These are phyloP conservation scores for Podila epicladia DNA, from an alignment of 192 early-diverging fungal genomes.

Conservation along the genomic window DNA sequence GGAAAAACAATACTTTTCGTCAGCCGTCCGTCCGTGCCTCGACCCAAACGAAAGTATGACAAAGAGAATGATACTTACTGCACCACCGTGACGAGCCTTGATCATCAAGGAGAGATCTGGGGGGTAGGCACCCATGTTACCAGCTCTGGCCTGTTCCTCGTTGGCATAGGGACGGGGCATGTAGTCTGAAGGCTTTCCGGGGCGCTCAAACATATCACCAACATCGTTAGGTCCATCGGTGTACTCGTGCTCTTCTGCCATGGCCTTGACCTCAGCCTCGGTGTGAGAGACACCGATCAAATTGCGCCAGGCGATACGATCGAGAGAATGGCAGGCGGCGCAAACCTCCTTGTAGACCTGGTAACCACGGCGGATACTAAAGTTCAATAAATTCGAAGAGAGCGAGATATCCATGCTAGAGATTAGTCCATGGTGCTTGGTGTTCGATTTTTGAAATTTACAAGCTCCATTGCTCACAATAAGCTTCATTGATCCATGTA, in stretches of 20 bases:
- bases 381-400: not conserved
- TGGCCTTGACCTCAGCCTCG: conserved; percentile 90
- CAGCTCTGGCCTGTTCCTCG: conserved; percentile 95
- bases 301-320: conserved; percentile 94
- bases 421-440: no score
- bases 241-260: conserved; percentile 94
- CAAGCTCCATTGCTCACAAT: no score
- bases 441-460: no score
- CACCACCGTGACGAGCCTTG: conserved; percentile 95
- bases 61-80: conserved; percentile 53
- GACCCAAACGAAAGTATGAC: not conserved
- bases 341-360: conserved; percentile 99
- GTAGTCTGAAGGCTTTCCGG: conserved; percentile 94
- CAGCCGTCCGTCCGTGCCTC: not conserved
- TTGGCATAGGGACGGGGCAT: conserved; percentile 94
- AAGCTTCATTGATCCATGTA: no score
- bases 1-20: not conserved
- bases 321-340: conserved; percentile 95
- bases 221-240: conserved; percentile 91
- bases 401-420: not conserved
- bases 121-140: conserved; percentile 94
- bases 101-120: conserved; percentile 96
- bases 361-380: conserved; percentile 96
- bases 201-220: conserved; percentile 92
- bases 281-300: conserved; percentile 95